Base-by-base conservation (phyloP, 441 rosid genomes). In the Croton laevigatus region DNA sequence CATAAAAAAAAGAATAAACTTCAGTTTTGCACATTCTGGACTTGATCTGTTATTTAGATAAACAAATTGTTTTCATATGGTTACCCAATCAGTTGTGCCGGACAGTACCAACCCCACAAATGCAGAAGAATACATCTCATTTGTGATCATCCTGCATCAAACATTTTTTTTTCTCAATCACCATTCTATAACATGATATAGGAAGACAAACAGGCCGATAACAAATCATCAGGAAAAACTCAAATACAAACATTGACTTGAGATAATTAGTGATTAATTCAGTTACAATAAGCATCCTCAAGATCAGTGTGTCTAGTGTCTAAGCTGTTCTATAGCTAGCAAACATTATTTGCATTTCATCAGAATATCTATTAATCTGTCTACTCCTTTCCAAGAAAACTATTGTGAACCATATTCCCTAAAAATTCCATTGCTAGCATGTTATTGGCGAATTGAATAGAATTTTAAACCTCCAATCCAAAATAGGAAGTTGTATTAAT, bases 71-170 rank as follows among this genome's bases (percentile, higher is more conserved):
- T 53, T 52, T 22, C 12, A 8, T 46, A 65, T 36, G 40, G 65
- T 62, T 80, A 94, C 98, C 98, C 98, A 92, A 73, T 94, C 97
- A 68, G 88, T 84, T 45, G 92, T 90, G 42, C 96, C 97, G 60
- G 98, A 88, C 60, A 94, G 66, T 32, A 86, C 89, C 86, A 92
- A 82, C 12, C 83, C 89, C 36, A 81, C 71, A 70, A 90, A 88
- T 58, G 93, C 94, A 34, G 82, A 71, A 73, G 87, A 65, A 81
- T 89, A 89, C 94, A 89, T 85, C 66, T 88, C 94, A 76, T 79
- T 90, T 36, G 82, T 83, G n/a, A 94, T 94, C 97, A 92, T 90
- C 99, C 97, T 94, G 79, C 79, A 70, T 12, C n/a, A 70, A 73
- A 75, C 4, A 64, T 52, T 49, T 57, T 40, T n/a, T n/a, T n/a